Evolutionary conservation across 2,329 filamentous ascomycete species (phyloP), one percentile per base, ranked within the genome.

Genomic region (Myriosclerotinia scirpicola): DNA sequence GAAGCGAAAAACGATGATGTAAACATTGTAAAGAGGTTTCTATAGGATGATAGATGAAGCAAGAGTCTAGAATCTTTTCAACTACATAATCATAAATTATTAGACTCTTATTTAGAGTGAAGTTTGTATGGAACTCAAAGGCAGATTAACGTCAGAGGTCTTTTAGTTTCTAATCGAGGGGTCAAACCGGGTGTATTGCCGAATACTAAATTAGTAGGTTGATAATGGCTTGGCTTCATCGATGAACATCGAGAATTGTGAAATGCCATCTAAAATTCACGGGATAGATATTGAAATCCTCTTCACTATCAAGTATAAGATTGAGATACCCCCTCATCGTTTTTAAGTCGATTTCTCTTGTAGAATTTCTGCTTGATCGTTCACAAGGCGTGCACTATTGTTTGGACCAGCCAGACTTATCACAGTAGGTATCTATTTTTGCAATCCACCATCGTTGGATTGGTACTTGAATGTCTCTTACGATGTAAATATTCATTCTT

Each of bases 1-100:
- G 44, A 26, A 14, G 9, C 58, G n/a, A 61, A 40, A 42, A 50
- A 12, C 58, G 15, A 61, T 61, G 58, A 61, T 61, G 58, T 50
- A 60, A 50, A 34, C 14, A 60, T 34, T 34, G 2, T 5, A 34
- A 34, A 5, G 30, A 34, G 30, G 30, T 5, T 48, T 22, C 38
- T 38, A 7, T 36, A 12, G 12, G 6, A 46, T 50, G 44, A 22
- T 38, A 8, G 17, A n/a, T 38, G 44, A 60, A 26, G 14, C 26
- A 20, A 50, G 20, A 60, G 14, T 38, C n/a, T 2, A 60, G 30
- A 38, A 12, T n/a, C 42, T 17, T 36, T 2, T 34, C 7, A 17
- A 11, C 3, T 34, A 26, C 3, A 34, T 53, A 53, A 8, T 53
- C 12, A 17, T 15, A 26, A 52, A 22, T 14, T 12, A 22, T 14